A percentile compares a stretch with the other conserved stretches of the same genome.
Evolutionary conservation across 805 yeast genomes (phyloP).

Genomic region (Naumovozyma dairenensis): DNA sequence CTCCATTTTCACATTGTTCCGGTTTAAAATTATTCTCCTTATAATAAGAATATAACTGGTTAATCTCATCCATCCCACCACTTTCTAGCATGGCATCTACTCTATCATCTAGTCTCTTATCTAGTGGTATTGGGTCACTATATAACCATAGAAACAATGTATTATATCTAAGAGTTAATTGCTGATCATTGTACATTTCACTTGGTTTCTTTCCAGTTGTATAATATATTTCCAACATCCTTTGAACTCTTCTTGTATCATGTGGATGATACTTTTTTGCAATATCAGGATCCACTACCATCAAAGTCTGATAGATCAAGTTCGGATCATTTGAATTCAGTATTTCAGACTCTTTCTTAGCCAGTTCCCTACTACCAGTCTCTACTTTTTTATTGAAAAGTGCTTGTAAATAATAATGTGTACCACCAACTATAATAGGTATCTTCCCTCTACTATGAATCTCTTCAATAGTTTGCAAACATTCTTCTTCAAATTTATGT

Average conservation of each 20-base stretch:
- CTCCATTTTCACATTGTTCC: constrained; percentile 55
- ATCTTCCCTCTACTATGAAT: constrained; percentile 58
- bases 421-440: constrained; percentile 91
- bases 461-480: constrained; percentile 47
- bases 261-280: constrained; percentile 85
- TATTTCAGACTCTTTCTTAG: constrained; percentile 31
- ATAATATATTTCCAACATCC: constrained; percentile 75
- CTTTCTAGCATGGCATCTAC: constrained; percentile 72
- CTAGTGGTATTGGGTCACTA: constrained; percentile 49
- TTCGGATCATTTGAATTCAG: constrained; percentile 39
- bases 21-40: constrained; percentile 18
- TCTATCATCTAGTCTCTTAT: constrained; percentile 57
- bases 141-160: constrained; percentile 77
- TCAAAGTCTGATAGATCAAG: constrained; percentile 34
- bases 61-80: constrained; percentile 66
- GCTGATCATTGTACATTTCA: constrained; percentile 58
- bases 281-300: constrained; percentile 55
- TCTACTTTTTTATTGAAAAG: constrained; percentile 51
- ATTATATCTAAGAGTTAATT: constrained; percentile 44
- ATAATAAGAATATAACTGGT: constrained; percentile 44
- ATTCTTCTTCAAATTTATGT: constrained; percentile 70
- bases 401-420: constrained; percentile 84
- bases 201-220: constrained; percentile 61
- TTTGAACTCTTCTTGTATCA: constrained; percentile 63
- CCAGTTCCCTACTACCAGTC: constrained; percentile 8